phyloP scores from a whole-genome alignment of 2,329 filamentous ascomycete genomes.

The Cordyceps cateniannulata region DNA sequence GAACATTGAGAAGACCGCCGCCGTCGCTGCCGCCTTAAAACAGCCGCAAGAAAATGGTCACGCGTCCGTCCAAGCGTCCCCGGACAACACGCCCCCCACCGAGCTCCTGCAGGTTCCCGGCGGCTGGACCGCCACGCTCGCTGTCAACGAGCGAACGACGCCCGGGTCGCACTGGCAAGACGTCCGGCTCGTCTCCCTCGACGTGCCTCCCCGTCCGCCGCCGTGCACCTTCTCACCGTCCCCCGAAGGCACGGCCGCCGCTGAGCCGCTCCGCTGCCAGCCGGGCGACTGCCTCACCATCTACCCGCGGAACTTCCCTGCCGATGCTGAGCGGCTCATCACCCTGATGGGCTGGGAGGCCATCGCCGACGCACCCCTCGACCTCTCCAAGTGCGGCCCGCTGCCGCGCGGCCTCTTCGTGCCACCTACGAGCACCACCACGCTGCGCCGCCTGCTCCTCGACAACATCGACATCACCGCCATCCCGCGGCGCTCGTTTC shows the following conservation, averaged over 20 bases:
- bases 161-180: conserved; percentile 83
- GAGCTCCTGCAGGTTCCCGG: conserved; percentile 49
- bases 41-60: conserved; percentile 11
- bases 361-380: conserved; percentile 64
- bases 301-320: conserved; percentile 78
- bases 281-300: conserved; percentile 79
- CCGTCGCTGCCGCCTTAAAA: not conserved
- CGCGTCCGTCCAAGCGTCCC: not conserved
- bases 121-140: conserved; percentile 51
- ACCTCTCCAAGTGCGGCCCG: conserved; percentile 33
- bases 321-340: conserved; percentile 74
- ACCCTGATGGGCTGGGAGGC: conserved; percentile 70
- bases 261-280: conserved; percentile 31
- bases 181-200: conserved; percentile 71
- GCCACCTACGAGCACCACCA: conserved; percentile 36
- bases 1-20: not conserved
- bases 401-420: conserved; percentile 31
- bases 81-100: conserved; percentile 22
- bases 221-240: no score
- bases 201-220: conserved; percentile 25
- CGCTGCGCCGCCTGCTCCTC: conserved; percentile 68
- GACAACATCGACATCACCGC: conserved; percentile 85
- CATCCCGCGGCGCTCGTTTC: conserved; percentile 83
- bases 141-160: conserved; percentile 67
- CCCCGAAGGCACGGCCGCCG: conserved; percentile 12